These are phyloP conservation scores for Berkeleyomyces basicola DNA, from an alignment of 2,329 filamentous ascomycete species.

Conservation along the genomic window DNA sequence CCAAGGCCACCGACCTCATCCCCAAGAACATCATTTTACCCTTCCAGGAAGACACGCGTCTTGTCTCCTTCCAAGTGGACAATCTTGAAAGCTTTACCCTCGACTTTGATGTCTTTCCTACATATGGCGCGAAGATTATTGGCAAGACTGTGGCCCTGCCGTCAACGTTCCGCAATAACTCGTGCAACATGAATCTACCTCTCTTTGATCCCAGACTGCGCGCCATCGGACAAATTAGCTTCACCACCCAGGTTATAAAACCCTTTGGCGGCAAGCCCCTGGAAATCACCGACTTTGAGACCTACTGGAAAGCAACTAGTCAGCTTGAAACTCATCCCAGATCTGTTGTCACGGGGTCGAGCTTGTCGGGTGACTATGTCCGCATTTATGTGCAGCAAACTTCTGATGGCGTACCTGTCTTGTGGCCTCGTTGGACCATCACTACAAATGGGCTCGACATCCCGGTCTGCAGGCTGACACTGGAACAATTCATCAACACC, in stretches of 20 bases:
- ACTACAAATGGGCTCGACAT: constrained; percentile 61
- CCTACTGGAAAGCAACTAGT: constrained; percentile 97
- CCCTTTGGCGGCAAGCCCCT: constrained; percentile 83
- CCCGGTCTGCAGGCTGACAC: constrained; percentile 62
- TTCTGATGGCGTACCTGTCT: constrained; percentile 67
- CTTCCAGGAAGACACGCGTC: constrained; percentile 86
- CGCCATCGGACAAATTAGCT: constrained; percentile 84
- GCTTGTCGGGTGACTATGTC: constrained; percentile 88
- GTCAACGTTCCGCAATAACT: constrained; percentile 55
- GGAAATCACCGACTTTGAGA: constrained; percentile 95
- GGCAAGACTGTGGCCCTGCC: constrained; percentile 87
- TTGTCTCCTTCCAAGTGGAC: constrained; percentile 92
- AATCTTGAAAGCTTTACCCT: constrained; percentile 83
- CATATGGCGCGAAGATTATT: constrained; percentile 93
- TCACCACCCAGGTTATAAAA: constrained; percentile 91
- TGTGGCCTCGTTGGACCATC: constrained; percentile 76
- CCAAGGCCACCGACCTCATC: constrained; percentile 88
- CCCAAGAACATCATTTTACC: constrained; percentile 91
- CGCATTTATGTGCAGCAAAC: constrained; percentile 85
- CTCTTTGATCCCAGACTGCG: constrained; percentile 83
- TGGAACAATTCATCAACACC: constrained; percentile 49
- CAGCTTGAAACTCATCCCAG: constrained; percentile 63
- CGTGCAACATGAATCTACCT: constrained; percentile 64
- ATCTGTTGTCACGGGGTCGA: constrained; percentile 85
- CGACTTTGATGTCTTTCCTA: constrained; percentile 95